A percentile compares a stretch with the other conserved stretches of the same genome.
phyloP scores from a whole-genome alignment of 106 monocot genomes.

The Amphibolis antarctica region DNA sequence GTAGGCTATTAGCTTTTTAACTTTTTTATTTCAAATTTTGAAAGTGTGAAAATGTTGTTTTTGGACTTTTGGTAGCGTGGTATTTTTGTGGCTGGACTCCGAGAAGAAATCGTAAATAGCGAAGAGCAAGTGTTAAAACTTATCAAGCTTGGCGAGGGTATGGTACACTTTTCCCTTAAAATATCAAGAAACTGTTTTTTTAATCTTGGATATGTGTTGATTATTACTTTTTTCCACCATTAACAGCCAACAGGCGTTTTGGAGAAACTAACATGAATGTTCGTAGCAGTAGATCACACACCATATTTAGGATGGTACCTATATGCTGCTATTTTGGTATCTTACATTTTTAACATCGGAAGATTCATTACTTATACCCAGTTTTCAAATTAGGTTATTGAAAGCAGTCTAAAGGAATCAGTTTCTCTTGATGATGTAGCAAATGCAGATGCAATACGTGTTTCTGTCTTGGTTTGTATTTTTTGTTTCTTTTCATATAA shows the following conservation, averaged over 20 bases:
- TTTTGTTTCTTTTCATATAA: not conserved
- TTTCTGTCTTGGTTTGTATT: conserved; percentile 72
- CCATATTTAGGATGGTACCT: conserved; percentile 93
- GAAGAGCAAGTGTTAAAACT: conserved; percentile 83
- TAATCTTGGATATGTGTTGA: not conserved
- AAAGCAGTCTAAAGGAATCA: conserved; percentile 63
- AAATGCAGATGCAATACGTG: conserved; percentile 68
- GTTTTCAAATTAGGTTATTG: conserved; percentile 53
- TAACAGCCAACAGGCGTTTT: conserved; percentile 80
- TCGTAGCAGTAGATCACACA: conserved; percentile 89
- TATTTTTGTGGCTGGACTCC: conserved; percentile 69
- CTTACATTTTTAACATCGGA: not conserved
- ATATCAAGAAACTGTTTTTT: not conserved
- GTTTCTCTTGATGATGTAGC: conserved; percentile 24
- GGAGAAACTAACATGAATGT: conserved; percentile 93
- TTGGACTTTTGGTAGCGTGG: conserved; percentile 48
- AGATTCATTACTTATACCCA: not conserved
- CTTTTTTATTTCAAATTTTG: not conserved
- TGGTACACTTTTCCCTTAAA: not conserved
- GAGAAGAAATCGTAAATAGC: conserved; percentile 82
- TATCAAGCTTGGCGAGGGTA: conserved; percentile 82
- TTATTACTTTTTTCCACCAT: not conserved
- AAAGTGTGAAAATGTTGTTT: not conserved
- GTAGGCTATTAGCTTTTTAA: not conserved
- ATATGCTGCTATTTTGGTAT: not conserved